Evolutionary conservation across 1,139 yeast species (phyloP), one percentile per base, ranked within the genome.

Genomic region (Taphrina communis): DNA sequence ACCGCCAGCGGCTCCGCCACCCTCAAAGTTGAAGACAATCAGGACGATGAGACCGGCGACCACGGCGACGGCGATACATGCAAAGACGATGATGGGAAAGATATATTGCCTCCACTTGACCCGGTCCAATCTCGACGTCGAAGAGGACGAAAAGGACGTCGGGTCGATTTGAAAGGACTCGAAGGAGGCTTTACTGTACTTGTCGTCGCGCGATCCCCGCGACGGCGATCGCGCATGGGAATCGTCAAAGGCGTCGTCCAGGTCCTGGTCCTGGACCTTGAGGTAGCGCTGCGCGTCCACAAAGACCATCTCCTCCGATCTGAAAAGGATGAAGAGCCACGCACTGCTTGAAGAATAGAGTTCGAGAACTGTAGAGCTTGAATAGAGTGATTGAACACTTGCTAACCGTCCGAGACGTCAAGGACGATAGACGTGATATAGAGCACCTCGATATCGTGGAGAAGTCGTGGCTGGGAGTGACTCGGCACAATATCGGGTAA

Each of bases 281-380:
- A 58, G 17, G 41, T 58, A 58, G 2, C 62, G 51, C 19, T 58
- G 51, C 53, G 62, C 62, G 35, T 58, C 62, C 42, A 58, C 62
- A 44, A 58, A 58, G 19, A 46, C 53, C 62, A 58, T 58, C 12
- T 53, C 42, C 39, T 25, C 56, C 36, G 2, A n/a, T 19, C 51
- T 17, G 2, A 2, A 25, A 4, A 2, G 2, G 31, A 4, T 25
- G 31, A 25, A 25, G 2, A 25, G 31, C 2, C 31, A 25, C 31
- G 4, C 31, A 25, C 31, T 25, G 31, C 31, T 4, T 25, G 4
- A 4, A 2, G 31, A 25, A 2, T 25, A 25, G 31, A 2, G 31
- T 25, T 25, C 31, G 31, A 25, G 31, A 25, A 25, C 2, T 2
- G 31, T 25, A 25, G 31, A 25, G 17, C 31, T 25, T 25, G 31